Conservation (phyloP, 225 moss, liverwort and hornwort genomes). For the Marchantia polymorpha region DNA sequence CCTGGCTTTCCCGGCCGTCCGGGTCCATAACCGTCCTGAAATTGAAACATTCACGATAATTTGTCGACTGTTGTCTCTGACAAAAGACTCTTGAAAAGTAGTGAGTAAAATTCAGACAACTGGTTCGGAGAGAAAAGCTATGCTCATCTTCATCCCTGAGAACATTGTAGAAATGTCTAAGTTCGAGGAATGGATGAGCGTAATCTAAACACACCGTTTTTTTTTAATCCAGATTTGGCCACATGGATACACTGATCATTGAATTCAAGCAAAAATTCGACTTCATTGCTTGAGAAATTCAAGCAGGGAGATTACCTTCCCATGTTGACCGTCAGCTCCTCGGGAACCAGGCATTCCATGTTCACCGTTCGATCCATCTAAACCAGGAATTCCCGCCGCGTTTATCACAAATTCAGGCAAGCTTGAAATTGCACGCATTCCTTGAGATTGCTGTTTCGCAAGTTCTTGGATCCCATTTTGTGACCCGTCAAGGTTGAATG, state of each 20-base stretch:
- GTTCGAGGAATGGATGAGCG: too few relatives aligned
- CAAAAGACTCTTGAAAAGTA: neutral
- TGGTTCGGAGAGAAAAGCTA: too few relatives aligned
- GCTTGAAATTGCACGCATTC: slow-evolving; percentile 31
- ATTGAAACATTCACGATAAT: neutral
- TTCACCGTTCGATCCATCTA: slow-evolving; percentile 30
- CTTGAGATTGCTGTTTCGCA: slow-evolving; percentile 16
- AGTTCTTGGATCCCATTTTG: slow-evolving; percentile 19
- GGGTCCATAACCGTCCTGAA: slow-evolving; percentile 47
- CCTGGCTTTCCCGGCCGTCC: slow-evolving; percentile 49
- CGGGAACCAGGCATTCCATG: slow-evolving; percentile 29
- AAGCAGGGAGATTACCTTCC: slow-evolving; percentile 28
- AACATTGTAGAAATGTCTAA: too few relatives aligned
- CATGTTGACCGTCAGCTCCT: slow-evolving; percentile 32
- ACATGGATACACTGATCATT: too few relatives aligned
- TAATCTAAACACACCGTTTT: too few relatives aligned
- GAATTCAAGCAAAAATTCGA: neutral
- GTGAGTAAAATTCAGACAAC: neutral
- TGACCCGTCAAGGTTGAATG: slow-evolving; percentile 19
- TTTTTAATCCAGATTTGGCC: too few relatives aligned
- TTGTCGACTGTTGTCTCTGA: neutral
- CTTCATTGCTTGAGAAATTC: neutral
- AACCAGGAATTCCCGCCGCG: slow-evolving; percentile 29
- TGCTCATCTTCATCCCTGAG: too few relatives aligned
- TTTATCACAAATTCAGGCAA: slow-evolving; percentile 41